A percentile compares a stretch with the other conserved stretches of the same genome.
Evolutionary conservation across 2,329 filamentous ascomycete genomes (phyloP).

Genomic region (Talaromyces sp.): DNA sequence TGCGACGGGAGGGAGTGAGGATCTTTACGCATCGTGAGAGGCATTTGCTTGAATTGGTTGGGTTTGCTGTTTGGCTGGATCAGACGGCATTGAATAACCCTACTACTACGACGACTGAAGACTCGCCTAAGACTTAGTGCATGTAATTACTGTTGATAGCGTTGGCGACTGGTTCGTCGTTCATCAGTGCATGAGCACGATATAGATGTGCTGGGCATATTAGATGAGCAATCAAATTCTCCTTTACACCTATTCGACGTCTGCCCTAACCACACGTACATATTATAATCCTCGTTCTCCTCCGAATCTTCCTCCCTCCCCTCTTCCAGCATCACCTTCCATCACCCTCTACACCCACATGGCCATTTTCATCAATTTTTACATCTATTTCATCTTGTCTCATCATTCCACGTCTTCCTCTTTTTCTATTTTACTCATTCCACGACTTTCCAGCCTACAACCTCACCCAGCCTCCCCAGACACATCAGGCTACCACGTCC

Average conservation of each 20-base stretch:
- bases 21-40: constrained; percentile 27
- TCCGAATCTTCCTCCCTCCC: no score
- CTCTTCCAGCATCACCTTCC: no score
- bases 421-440: no score
- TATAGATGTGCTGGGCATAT: constrained; percentile 2
- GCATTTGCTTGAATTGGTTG: constrained; percentile 25
- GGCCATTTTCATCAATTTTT: no score
- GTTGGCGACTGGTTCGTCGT: not conserved
- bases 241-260: no score
- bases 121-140: not conserved
- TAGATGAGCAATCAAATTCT: not conserved
- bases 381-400: not conserved
- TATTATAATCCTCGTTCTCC: no score
- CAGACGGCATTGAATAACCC: constrained; percentile 5
- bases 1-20: constrained; percentile 14
- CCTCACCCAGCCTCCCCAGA: no score
- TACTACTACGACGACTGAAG: not conserved
- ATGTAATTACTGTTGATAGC: not conserved
- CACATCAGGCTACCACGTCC: no score
- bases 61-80: constrained; percentile 25
- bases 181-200: constrained; percentile 1
- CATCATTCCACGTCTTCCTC: no score
- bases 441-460: no score
- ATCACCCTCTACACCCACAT: no score
- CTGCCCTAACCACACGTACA: no score